These are phyloP conservation scores for Lactarius hengduanensis DNA, from an alignment of 768 basidiomycete genomes.

Conservation along the genomic window DNA sequence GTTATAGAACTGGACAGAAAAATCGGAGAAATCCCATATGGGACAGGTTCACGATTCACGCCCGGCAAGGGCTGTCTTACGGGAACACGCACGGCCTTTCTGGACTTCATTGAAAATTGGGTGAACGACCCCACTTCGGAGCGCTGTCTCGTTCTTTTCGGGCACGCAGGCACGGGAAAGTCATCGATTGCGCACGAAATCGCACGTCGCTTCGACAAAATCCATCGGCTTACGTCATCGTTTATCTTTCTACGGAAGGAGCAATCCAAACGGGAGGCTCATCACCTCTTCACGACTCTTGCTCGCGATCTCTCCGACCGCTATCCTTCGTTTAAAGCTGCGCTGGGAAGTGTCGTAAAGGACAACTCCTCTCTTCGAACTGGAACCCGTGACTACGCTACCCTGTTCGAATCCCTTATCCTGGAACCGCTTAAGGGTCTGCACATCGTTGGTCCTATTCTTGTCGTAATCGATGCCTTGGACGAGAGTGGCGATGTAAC, in stretches of 20 bases:
- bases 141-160: background rate
- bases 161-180: slow-evolving; percentile 2
- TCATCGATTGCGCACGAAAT: background rate
- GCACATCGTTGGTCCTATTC: background rate
- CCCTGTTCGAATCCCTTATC: background rate
- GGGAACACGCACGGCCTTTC: background rate
- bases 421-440: background rate
- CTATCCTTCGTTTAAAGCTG: background rate
- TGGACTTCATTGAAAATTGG: background rate
- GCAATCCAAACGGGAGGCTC: background rate
- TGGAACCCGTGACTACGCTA: background rate
- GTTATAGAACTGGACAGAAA: background rate
- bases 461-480: no score
- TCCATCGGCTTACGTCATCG: background rate
- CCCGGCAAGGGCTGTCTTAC: background rate
- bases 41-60: background rate
- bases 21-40: background rate
- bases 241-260: background rate
- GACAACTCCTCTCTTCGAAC: background rate
- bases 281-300: background rate
- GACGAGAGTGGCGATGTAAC: no score
- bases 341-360: background rate
- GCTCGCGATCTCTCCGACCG: background rate
- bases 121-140: background rate
- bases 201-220: background rate